Base-by-base conservation (phyloP, 1,284 basidiomycete species). In the Leccinum pachyderme region DNA sequence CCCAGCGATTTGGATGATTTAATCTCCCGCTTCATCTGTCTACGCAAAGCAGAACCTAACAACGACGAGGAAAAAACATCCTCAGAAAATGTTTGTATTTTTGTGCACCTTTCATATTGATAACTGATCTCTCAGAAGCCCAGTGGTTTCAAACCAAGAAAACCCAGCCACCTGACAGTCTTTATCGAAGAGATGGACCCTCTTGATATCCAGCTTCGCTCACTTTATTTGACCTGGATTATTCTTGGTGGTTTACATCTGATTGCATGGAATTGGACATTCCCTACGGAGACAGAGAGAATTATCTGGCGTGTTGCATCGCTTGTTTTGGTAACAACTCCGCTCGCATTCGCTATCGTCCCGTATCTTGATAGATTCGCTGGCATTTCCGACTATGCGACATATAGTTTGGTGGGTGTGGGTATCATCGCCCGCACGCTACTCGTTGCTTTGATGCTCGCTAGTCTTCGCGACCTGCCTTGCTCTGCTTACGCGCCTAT, bases 371-470 rank as follows among this genome's bases (percentile, higher is more conserved):
- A 29, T 18, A 46, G 25, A 5, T 46, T 46, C n/a, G 27, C 3
- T 11, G 25, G 45, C n/a, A 5, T 28, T 29, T 18, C 25, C n/a
- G 45, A 46, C 45, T 12, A 22, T 7, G 27, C 4, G 11, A 28
- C 45, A 47, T 47, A 47, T 15, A 2, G 7, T 47, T 8, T 29
- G 6, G 11, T 27, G 18, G 4, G 15, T 47, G 45, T 28, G n/a
- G 45, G 45, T 29, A 12, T 46, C 15, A 28, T 46, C 11, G 27
- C 45, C 27, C 45, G 45, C 9, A 5, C 45, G 18, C n/a, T 46
- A n/a, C 55, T 56, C 1, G 48, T 47, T 2, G 49, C 1, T 9
- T 18, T 58, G 37, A 58, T 44, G 45, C 39, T 53, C 12, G 32
- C 31, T 13, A 58, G 55, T 33, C 49, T 58, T 25, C 44, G 44